These are phyloP conservation scores for Colletotrichum sp. DNA, from an alignment of 2,329 filamentous ascomycete species.

Conservation along the genomic window DNA sequence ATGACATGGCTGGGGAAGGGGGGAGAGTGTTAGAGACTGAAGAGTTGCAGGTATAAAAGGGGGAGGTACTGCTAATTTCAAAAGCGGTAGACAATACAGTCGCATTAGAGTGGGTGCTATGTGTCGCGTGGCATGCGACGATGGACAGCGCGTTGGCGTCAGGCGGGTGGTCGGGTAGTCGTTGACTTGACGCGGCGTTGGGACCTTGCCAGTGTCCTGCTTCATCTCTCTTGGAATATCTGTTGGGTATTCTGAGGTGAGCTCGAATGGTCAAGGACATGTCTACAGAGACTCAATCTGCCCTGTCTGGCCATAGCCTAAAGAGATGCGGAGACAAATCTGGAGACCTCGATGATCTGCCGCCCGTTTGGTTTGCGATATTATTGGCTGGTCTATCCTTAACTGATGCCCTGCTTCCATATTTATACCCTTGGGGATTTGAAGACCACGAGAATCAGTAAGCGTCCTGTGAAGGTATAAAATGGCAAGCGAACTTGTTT, in stretches of 20 bases:
- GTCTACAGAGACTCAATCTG: not conserved
- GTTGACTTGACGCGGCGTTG: accelerated
- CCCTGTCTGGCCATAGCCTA: too few relatives aligned
- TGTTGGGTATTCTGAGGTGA: not conserved
- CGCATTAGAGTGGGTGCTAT: too few relatives aligned
- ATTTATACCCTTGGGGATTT: not conserved
- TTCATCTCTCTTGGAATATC: not conserved
- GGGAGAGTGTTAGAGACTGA: not conserved
- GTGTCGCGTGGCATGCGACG: too few relatives aligned
- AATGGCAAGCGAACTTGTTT: accelerated
- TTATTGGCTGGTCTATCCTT: not conserved
- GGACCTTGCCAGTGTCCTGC: accelerated
- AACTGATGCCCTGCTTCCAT: not conserved
- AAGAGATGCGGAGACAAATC: not conserved
- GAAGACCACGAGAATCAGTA: not conserved
- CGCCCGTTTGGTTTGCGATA: not conserved
- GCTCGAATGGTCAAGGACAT: not conserved
- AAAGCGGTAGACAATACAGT: not conserved
- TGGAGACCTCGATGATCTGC: not conserved
- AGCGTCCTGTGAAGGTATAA: not conserved
- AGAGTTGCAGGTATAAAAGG: not conserved
- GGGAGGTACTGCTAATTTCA: not conserved
- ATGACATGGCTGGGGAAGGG: not conserved
- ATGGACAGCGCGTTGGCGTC: not conserved
- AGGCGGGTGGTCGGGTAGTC: not conserved